Percentiles rank a stretch among this genome's conserved stretches.
phyloP scores from a whole-genome alignment of 202 grass and related monocot species.

The Alloteropsis angusta region DNA sequence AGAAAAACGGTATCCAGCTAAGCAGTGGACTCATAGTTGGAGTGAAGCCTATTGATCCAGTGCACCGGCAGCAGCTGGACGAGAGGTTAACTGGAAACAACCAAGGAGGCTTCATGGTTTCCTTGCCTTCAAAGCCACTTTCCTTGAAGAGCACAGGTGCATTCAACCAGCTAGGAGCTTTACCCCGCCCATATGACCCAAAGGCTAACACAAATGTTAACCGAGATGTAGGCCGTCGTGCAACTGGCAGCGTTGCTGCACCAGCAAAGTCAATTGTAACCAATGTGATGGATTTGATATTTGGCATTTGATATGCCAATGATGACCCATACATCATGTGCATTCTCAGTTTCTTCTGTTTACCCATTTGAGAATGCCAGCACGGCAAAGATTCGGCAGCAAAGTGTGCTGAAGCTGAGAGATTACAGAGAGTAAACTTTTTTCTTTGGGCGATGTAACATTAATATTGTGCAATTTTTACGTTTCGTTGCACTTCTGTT shows the following conservation, averaged over 20 bases:
- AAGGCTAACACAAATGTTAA: slow-evolving; percentile 41
- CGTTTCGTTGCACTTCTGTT: neutral
- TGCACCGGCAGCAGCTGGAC: slow-evolving; percentile 50
- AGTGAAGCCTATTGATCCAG: slow-evolving; percentile 62
- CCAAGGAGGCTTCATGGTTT: slow-evolving; percentile 75
- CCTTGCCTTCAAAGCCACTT: slow-evolving; percentile 45
- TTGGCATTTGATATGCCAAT: slow-evolving; percentile 52
- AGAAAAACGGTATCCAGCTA: slow-evolving; percentile 71
- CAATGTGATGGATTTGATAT: slow-evolving; percentile 77
- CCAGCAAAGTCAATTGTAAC: slow-evolving; percentile 69
- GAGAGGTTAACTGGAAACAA: slow-evolving; percentile 30
- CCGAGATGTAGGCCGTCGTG: slow-evolving; percentile 37
- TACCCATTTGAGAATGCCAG: neutral
- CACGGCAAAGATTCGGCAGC: neutral
- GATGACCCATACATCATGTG: neutral
- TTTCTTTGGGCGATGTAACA: slow-evolving; percentile 17
- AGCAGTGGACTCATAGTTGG: slow-evolving; percentile 63
- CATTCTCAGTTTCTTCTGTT: neutral
- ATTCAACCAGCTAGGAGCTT: slow-evolving; percentile 34
- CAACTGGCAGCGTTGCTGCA: slow-evolving; percentile 42
- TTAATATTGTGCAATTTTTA: slow-evolving; percentile 7
- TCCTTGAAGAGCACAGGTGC: slow-evolving; percentile 21
- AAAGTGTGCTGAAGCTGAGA: slow-evolving; percentile 13
- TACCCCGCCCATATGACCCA: slow-evolving; percentile 35
- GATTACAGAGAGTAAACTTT: neutral